Evolutionary conservation across 176 grass and related monocot species (phyloP).

Genomic region (Bonia amplexicaulis): DNA sequence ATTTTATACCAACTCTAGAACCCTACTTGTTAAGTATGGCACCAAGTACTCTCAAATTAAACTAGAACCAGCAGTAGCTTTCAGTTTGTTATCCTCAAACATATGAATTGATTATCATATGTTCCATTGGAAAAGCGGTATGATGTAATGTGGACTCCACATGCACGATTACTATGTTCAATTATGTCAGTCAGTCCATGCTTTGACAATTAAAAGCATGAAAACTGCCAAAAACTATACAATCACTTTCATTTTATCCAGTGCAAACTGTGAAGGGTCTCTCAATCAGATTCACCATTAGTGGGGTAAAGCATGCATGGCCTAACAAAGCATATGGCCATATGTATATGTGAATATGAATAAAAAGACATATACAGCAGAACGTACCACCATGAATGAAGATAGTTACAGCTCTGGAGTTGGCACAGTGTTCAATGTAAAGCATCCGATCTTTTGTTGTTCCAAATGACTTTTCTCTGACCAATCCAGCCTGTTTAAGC

Average conservation of each 20-base stretch:
- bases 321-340: background rate
- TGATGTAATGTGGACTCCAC: background rate
- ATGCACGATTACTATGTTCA: background rate
- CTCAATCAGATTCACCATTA: background rate
- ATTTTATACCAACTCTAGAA: background rate
- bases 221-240: background rate
- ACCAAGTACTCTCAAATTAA: background rate
- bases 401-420: conserved; percentile 90
- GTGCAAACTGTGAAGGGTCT: background rate
- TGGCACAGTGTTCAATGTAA: conserved; percentile 90
- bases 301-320: background rate
- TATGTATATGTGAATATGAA: background rate
- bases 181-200: background rate
- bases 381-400: conserved; percentile 95
- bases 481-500: conserved; percentile 76
- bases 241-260: background rate
- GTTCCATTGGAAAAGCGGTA: background rate
- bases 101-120: background rate
- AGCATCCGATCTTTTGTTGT: conserved; percentile 95
- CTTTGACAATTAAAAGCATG: background rate
- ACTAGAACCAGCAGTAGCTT: background rate
- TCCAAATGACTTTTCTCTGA: conserved; percentile 98
- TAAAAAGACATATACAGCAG: background rate
- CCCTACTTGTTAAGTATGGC: background rate
- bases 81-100: background rate